Percentiles rank a stretch among this genome's conserved stretches.
Conservation (phyloP, 257 asterid species). For the Haberlea rhodopensis region DNA sequence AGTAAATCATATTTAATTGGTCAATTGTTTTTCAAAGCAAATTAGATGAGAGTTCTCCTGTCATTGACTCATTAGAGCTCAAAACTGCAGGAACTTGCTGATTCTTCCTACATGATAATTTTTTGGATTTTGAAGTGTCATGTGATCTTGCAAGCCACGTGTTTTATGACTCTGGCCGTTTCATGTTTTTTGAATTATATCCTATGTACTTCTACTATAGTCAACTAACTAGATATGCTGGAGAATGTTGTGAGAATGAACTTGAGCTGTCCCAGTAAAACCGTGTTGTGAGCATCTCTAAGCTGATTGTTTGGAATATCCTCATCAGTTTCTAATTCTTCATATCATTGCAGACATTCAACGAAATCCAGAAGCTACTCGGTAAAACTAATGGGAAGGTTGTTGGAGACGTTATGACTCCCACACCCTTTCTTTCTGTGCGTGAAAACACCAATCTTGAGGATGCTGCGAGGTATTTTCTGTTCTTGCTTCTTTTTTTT, state of each 20-base stretch:
- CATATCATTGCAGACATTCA: slow-evolving; percentile 52
- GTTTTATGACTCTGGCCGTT: not conserved
- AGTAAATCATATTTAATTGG: not conserved
- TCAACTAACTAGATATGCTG: not conserved
- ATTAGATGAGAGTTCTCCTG: not conserved
- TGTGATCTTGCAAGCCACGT: not conserved
- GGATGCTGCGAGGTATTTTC: slow-evolving; percentile 79
- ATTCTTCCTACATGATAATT: not conserved
- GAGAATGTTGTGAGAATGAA: too few species aligned
- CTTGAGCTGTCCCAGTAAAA: not conserved
- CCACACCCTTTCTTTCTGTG: slow-evolving; percentile 69
- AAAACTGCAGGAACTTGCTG: not conserved
- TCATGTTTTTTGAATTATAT: not conserved
- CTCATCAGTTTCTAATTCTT: slow-evolving; percentile 24
- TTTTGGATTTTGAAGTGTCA: not conserved
- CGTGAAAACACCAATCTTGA: slow-evolving; percentile 76
- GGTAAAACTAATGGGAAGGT: slow-evolving; percentile 76
- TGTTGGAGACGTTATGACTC: slow-evolving; percentile 87
- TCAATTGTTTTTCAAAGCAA: not conserved
- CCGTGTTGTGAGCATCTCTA: slow-evolving; percentile 5
- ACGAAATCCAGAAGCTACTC: slow-evolving; percentile 79
- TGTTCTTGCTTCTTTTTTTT: not conserved
- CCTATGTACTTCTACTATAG: not conserved
- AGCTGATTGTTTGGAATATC: not conserved
- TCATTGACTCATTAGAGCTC: not conserved